Evolutionary conservation across 2,329 filamentous ascomycete genomes (phyloP), one percentile per base, ranked within the genome.

Genomic region (Phialemonium atrogriseum): DNA sequence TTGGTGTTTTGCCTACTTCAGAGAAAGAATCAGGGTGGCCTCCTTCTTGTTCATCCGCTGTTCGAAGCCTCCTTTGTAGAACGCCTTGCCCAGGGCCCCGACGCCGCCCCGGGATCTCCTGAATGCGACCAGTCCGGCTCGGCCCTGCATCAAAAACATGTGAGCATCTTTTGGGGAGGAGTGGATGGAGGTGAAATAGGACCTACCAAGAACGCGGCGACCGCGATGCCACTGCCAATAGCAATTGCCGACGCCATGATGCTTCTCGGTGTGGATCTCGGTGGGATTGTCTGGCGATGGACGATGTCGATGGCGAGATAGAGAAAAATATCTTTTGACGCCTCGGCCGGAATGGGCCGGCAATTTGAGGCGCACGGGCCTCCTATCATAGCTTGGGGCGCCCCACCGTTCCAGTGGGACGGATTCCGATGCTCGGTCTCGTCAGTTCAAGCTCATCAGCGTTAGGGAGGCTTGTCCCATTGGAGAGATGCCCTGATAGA

Each of bases 11-110:
- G 45, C 63, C 29, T 76, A 95, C 89, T 79, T 84, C 39, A 96
- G 78, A 43, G 91, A 84, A 29, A 98, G 66, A 39, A 98, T 95
- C 47, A 98, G 64, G 5, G 87, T 73, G 14, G 91, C 91, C 63
- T 98, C 91, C 56, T 82, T 79, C 57, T 82, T 77, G 57, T 78
- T 95, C 89, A 98, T 98, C 60, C 82, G 84, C 38, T 78, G 70
- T 65, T 98, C 91, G 55, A 98, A 98, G n/a, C 91, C 91, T 46
- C 91, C 91, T 62, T 96, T 98, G 72, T 95, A 96, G 55, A 87
- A 98, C 24, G 87, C 79, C 59, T 88, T 87, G 48, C 91, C 91
- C 47, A 94, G 66, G 21, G 83, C 80, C 44, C 82, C 83, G 28
- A 84, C 69, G 42, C 80, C 80, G 41, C 84, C 83, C 40, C 83